These are phyloP conservation scores for Monilinia aucupariae DNA, from an alignment of 2,329 filamentous ascomycete genomes.

Conservation along the genomic window DNA sequence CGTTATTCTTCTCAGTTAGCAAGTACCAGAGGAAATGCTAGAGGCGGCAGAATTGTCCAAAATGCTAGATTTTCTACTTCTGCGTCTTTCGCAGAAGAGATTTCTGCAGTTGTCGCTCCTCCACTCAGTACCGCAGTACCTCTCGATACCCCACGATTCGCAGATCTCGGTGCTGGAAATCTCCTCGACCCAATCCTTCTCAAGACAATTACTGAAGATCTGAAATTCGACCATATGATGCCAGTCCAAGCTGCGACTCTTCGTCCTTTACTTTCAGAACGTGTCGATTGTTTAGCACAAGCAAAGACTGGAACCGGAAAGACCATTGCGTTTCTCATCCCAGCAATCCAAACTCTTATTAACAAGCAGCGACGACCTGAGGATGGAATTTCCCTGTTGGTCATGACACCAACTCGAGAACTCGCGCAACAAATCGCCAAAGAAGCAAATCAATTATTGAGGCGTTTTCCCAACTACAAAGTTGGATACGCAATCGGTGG, in stretches of 20 bases:
- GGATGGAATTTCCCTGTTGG: constrained; percentile 54
- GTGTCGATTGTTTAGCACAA: constrained; percentile 71
- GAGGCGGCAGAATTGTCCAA: not conserved
- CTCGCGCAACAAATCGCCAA: constrained; percentile 74
- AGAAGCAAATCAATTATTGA: constrained; percentile 54
- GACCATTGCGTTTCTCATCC: constrained; percentile 87
- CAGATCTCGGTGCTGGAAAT: constrained; percentile 40
- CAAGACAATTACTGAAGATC: constrained; percentile 59
- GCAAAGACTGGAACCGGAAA: constrained; percentile 97
- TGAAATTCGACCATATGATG: constrained; percentile 83
- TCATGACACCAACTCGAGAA: constrained; percentile 76
- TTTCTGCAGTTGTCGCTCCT: constrained; percentile 33
- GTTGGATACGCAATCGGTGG: constrained; percentile 85
- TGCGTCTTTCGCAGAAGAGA: constrained; percentile 6
- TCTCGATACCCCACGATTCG: constrained; percentile 43
- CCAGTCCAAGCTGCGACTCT: constrained; percentile 86
- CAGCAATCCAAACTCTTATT: constrained; percentile 67
- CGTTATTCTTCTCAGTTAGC: constrained; percentile 4
- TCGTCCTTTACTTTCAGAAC: constrained; percentile 64
- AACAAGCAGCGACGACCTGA: constrained; percentile 37
- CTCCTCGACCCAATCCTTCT: constrained; percentile 45
- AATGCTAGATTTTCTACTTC: constrained; percentile 2
- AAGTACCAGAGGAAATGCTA: not conserved
- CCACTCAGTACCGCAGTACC: constrained; percentile 39
- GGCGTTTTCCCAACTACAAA: constrained; percentile 37